phyloP scores from a whole-genome alignment of 176 grass and related monocot species.

The Hyparrhenia diplandra region DNA sequence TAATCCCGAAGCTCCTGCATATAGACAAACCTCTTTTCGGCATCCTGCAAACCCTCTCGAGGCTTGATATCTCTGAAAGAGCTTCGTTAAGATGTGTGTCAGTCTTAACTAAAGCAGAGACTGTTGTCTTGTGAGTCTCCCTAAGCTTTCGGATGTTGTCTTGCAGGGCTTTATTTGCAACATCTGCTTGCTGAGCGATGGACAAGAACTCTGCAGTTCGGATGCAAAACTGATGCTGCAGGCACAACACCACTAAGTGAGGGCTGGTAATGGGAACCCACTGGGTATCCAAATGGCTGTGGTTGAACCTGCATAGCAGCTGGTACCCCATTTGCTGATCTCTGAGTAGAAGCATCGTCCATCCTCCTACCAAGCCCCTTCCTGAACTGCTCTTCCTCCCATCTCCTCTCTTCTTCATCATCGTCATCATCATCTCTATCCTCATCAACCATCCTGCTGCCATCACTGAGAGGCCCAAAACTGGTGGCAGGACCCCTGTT shows the following conservation, averaged over 20 bases:
- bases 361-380: slow-evolving; percentile 75
- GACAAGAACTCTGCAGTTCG: slow-evolving; percentile 61
- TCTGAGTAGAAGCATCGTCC: slow-evolving; percentile 54
- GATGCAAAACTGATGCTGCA: slow-evolving; percentile 45
- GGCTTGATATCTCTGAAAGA: slow-evolving; percentile 75
- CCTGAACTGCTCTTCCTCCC: slow-evolving; percentile 94
- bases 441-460: slow-evolving; percentile 36
- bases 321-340: slow-evolving; percentile 33
- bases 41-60: slow-evolving; percentile 64
- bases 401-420: slow-evolving; percentile 85
- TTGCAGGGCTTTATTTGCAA: slow-evolving; percentile 70
- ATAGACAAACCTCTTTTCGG: slow-evolving; percentile 86
- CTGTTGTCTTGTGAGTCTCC: slow-evolving; percentile 65
- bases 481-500: slow-evolving; percentile 40
- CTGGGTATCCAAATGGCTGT: slow-evolving; percentile 33
- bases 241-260: slow-evolving; percentile 17
- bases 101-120: slow-evolving; percentile 57
- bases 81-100: slow-evolving; percentile 71
- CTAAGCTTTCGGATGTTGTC: slow-evolving; percentile 77
- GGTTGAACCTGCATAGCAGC: slow-evolving; percentile 38
- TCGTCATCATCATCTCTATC: slow-evolving; percentile 56
- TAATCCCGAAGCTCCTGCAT: slow-evolving; percentile 88
- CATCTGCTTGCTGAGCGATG: slow-evolving; percentile 77
- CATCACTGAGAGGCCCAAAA: slow-evolving; percentile 31
- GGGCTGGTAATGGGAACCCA: slow-evolving; percentile 30